Base-by-base conservation (phyloP, 139 green algal species). In the Astrephomene gubernaculifera region DNA sequence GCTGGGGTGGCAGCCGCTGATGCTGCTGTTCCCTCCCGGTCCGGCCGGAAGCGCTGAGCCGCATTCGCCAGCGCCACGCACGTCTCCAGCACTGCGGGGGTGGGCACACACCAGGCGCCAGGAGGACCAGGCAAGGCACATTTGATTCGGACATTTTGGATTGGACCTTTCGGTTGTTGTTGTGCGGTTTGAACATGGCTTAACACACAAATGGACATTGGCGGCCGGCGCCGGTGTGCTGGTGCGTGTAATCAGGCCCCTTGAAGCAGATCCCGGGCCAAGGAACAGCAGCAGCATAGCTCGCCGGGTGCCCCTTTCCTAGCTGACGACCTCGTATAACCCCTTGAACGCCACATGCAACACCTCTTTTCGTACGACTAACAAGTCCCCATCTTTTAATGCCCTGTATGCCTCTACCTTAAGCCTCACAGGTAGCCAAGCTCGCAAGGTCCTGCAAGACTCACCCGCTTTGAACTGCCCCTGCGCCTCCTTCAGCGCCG, bases 401-500 rank as follows among this genome's bases (percentile, higher is more conserved):
- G 24, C 24, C 25, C 39, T 19, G 22, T 9, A 54, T 36, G 2
- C 24, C n/a, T n/a, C n/a, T n/a, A n/a, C n/a, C n/a, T n/a, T n/a
- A n/a, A n/a, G n/a, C n/a, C n/a, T n/a, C n/a, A n/a, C n/a, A n/a
- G n/a, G n/a, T n/a, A n/a, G n/a, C n/a, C n/a, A n/a, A n/a, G n/a
- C n/a, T n/a, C n/a, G n/a, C n/a, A n/a, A n/a, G n/a, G n/a, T n/a
- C n/a, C n/a, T n/a, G n/a, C n/a, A n/a, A n/a, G n/a, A 36, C 79
- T 9, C 64, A 86, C 65, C 79, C 38, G 41, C 5, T 21, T 1
- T 14, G 29, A 76, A 86, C 25, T 57, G 33, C 36, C 2, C 25
- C 73, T 91, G 87, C 38, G 87, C 52, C 38, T 89, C 73, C 71
- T 63, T 74, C 9, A 91, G 65, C 35, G 82, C 65, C 6, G 83